phyloP scores from a whole-genome alignment of 208 protist genomes.

The Phytomonas francai region DNA sequence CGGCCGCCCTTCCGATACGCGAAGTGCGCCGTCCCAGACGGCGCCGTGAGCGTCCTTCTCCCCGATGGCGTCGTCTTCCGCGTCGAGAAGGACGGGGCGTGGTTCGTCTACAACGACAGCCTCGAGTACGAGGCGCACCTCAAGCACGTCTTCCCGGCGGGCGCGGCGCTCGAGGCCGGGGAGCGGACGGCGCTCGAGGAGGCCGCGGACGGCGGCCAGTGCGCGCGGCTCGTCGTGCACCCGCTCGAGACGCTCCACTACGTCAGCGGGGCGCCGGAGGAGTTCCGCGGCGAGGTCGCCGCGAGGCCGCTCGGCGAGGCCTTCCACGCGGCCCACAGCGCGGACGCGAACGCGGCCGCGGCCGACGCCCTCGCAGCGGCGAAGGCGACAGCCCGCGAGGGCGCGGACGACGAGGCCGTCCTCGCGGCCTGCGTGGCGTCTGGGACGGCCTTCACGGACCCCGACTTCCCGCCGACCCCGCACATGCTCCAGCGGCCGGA shows the following conservation, averaged over 20 bases:
- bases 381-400: conserved; percentile 17
- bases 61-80: conserved; percentile 15
- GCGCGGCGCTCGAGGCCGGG: conserved; percentile 19
- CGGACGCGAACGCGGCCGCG: conserved; percentile 10
- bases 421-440: conserved; percentile 23
- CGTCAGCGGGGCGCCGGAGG: conserved; percentile 24
- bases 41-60: conserved; percentile 51
- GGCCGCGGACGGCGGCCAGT: conserved; percentile 25
- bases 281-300: conserved; percentile 28
- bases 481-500: conserved; percentile 22
- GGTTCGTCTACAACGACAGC: conserved; percentile 74
- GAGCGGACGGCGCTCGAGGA: conserved; percentile 18
- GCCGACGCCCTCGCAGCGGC: conserved; percentile 11
- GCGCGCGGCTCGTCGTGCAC: conserved; percentile 30
- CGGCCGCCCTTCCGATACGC: too few species aligned
- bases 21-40: too few species aligned
- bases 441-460: conserved; percentile 32
- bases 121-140: conserved; percentile 62
- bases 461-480: conserved; percentile 25
- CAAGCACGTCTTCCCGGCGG: conserved; percentile 44
- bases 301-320: conserved; percentile 22
- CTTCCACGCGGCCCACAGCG: conserved; percentile 16
- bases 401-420: conserved; percentile 36
- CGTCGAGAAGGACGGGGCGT: conserved; percentile 17
- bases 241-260: conserved; percentile 45